Conservation (phyloP, 2,329 filamentous ascomycete species). For the Rachicladosporium sp. region DNA sequence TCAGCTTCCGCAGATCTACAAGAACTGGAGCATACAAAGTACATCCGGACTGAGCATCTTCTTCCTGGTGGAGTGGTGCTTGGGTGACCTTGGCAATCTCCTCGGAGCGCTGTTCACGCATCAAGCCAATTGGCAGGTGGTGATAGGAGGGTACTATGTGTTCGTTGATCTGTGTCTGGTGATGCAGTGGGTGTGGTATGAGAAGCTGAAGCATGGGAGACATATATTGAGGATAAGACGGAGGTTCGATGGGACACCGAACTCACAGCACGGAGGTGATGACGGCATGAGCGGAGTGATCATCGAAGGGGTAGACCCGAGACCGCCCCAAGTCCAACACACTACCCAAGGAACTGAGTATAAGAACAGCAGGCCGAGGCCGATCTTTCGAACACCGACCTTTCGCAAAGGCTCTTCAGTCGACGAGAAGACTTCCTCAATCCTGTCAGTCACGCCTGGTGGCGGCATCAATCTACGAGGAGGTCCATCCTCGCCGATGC, state of each 20-base stretch:
- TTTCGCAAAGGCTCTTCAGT: conserved; percentile 14
- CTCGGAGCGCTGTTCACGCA: conserved; percentile 50
- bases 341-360: conserved; percentile 5
- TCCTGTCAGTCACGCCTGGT: conserved; percentile 12
- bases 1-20: conserved; percentile 57
- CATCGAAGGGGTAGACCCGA: conserved; percentile 20
- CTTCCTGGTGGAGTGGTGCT: conserved; percentile 54
- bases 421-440: conserved; percentile 15
- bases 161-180: conserved; percentile 52
- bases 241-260: conserved; percentile 3
- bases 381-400: conserved; percentile 21
- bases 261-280: conserved; percentile 5
- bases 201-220: conserved; percentile 40
- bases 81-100: conserved; percentile 52
- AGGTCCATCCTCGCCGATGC: conserved; percentile 25
- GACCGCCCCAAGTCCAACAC: conserved; percentile 6
- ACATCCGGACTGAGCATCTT: conserved; percentile 53
- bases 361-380: conserved; percentile 8
- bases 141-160: conserved; percentile 54
- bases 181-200: conserved; percentile 55
- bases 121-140: conserved; percentile 55
- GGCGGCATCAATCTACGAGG: conserved; percentile 17
- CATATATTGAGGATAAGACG: conserved; percentile 28
- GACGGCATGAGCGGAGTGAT: conserved; percentile 17
- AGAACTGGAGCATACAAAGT: conserved; percentile 52